Evolutionary conservation across 1,284 basidiomycete genomes (phyloP).

Genomic region (Fomes fomentarius): DNA sequence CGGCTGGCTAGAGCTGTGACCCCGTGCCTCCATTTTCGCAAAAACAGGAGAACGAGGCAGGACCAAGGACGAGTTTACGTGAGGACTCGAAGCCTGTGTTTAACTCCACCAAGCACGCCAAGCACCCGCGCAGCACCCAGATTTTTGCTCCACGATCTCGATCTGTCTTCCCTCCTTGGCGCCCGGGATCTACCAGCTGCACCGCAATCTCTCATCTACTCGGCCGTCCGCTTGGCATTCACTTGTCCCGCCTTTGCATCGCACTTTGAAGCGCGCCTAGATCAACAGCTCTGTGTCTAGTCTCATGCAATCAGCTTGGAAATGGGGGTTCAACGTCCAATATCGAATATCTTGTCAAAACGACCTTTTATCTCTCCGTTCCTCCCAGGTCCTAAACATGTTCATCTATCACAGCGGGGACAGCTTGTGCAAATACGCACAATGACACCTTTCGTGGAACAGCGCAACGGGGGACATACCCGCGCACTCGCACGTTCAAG

Average conservation of each 20-base stretch:
- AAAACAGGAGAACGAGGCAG: not conserved
- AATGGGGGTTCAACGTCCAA: no score
- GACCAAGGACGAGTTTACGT: not conserved
- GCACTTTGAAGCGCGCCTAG: no score
- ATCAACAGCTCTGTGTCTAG: no score
- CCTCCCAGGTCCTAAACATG: conserved; percentile 1
- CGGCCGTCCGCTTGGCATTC: not conserved
- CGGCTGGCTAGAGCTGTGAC: no score
- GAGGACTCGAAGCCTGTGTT: not conserved
- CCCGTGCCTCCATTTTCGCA: not conserved
- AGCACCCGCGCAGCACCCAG: not conserved
- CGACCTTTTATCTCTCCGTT: no score
- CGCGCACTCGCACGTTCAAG: conserved; percentile 1
- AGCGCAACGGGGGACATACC: not conserved
- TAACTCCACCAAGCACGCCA: conserved; percentile 11
- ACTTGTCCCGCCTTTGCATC: not conserved
- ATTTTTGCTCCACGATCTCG: conserved; percentile 10
- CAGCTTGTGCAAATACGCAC: not conserved
- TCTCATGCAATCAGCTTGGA: no score
- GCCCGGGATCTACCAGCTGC: conserved; percentile 9
- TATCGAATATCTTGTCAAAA: no score
- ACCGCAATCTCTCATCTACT: not conserved
- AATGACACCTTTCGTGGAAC: not conserved
- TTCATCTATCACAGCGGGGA: not conserved
- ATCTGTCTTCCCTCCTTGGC: conserved; percentile 7